Base-by-base conservation (phyloP, 2,329 filamentous ascomycete species). In the Aspergillus flavus region DNA sequence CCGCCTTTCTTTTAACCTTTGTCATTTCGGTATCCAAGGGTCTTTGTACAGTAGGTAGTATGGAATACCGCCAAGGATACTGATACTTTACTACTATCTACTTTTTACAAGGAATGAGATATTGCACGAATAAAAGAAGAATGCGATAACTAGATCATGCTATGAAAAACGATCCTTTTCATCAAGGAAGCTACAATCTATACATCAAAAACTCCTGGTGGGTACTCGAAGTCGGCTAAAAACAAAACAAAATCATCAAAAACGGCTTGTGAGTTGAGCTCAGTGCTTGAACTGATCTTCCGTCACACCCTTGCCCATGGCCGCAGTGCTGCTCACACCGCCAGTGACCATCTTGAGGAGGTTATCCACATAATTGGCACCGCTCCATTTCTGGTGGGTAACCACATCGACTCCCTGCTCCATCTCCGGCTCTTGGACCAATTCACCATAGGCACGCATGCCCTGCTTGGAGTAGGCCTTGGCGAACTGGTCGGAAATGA, bases 311-410 rank as follows among this genome's bases (percentile, higher is more conserved):
- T 93, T 92, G 39, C 94, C 95, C 95, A 99, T 99, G 23, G 95
- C 95, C 64, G 92, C 92, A 1, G 94, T 98, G 67, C 89, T 93
- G 78, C 89, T 94, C 61, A 98, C 89, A 68, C 95, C 95, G 2
- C 95, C 95, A 5, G 89, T 94, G 39, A 99, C 92, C 94, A 99
- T 97, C 87, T 96, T 97, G 79, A 97, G 84, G 82, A 97, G 76
- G 79, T 96, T 93, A 77, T 99, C 95, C 23, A 94, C 91, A 76
- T 98, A 98, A 70, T 91, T 94, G 26, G 95, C 95, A 57, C 95
- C 95, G 72, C 88, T 92, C 95, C 95, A 99, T 82, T 98, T 99
- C 87, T 99, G 95, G 83, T 99, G 95, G 81, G 92, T 97, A 68
- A 99, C 93, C 45, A 99, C 95, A 76, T 99, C 95, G 65, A 97